A percentile compares a stretch with the other conserved stretches of the same genome.
Evolutionary conservation across 2,329 filamentous ascomycete genomes (phyloP).

Genomic region (Colletotrichum sp.): DNA sequence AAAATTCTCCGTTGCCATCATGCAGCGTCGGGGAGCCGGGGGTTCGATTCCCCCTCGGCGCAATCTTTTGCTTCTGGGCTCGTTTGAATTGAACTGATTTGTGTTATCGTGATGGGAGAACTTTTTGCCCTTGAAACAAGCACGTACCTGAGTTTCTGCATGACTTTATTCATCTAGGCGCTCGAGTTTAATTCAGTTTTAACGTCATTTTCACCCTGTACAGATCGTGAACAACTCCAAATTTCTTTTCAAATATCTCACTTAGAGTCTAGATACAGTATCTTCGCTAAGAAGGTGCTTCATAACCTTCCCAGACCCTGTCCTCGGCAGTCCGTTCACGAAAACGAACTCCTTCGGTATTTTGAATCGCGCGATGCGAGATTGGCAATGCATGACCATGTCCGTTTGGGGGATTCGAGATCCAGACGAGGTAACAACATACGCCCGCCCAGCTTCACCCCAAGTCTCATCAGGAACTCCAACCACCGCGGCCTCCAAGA

Average conservation of each 20-base stretch:
- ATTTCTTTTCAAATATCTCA: too few relatives aligned
- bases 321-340: neutral
- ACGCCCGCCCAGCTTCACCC: slow-evolving; percentile 17
- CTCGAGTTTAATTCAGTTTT: neutral
- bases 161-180: neutral
- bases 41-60: slow-evolving; percentile 20
- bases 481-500: neutral
- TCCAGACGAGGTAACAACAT: neutral
- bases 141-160: neutral
- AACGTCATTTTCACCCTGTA: neutral
- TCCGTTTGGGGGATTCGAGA: neutral
- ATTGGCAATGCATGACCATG: neutral
- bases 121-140: neutral
- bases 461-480: slow-evolving; percentile 4
- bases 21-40: slow-evolving; percentile 20
- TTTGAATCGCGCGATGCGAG: slow-evolving; percentile 4
- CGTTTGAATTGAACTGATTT: neutral
- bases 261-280: neutral
- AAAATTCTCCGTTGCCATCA: slow-evolving; percentile 20
- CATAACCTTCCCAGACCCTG: slow-evolving; percentile 9
- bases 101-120: neutral
- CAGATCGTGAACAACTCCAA: neutral
- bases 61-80: neutral
- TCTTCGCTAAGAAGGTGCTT: slow-evolving; percentile 1
- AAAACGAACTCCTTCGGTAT: slow-evolving; percentile 4